Evolutionary conservation across 345 rosid species (phyloP).

Genomic region (Firmiana major): DNA sequence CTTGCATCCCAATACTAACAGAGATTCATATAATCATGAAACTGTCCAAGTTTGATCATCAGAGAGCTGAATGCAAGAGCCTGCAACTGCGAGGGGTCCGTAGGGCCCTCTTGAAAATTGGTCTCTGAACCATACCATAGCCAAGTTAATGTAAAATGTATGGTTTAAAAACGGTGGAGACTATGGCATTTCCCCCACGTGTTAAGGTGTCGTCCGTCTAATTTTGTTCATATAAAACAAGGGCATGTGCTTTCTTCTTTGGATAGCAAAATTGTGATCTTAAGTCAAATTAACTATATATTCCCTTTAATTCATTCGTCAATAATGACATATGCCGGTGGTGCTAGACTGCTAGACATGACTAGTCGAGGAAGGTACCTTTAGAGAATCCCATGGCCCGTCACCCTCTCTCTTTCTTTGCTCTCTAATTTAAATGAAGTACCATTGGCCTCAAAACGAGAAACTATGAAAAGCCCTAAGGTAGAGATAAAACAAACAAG

Average conservation of each 20-base stretch:
- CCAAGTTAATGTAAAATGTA: background rate
- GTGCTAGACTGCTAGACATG: background rate
- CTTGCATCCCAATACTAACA: background rate
- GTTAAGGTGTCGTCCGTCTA: background rate
- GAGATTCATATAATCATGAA: background rate
- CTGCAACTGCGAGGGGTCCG: background rate
- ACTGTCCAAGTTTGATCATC: background rate
- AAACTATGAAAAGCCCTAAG: background rate
- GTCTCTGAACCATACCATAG: background rate
- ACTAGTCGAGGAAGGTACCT: background rate
- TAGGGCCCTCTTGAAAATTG: background rate
- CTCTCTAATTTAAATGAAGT: background rate
- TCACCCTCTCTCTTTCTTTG: background rate
- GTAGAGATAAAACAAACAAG: background rate
- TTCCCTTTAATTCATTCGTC: background rate
- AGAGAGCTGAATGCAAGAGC: background rate
- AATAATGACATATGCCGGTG: background rate
- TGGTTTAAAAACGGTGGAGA: background rate
- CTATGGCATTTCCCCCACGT: background rate
- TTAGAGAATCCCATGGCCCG: background rate
- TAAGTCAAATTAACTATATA: background rate
- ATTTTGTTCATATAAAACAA: background rate
- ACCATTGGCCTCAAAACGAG: background rate
- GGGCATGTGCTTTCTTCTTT: background rate
- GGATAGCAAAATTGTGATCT: background rate